Percentiles rank a stretch among this genome's conserved stretches.
phyloP scores from a whole-genome alignment of 495 filamentous ascomycete genomes.

The Hypoxylon rickii region DNA sequence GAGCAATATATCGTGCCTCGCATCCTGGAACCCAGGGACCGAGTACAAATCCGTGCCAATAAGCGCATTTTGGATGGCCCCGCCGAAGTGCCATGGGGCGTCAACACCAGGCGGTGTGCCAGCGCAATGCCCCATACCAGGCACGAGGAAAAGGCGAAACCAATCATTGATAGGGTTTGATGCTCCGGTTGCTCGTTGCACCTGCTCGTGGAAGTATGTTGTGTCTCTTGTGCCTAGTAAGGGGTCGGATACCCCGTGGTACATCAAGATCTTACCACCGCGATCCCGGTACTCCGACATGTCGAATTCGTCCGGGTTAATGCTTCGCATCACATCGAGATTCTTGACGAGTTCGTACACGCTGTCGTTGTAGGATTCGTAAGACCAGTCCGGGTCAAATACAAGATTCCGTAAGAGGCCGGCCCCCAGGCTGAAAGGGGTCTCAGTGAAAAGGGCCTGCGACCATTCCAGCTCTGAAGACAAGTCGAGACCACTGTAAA shows the following conservation, averaged over 20 bases:
- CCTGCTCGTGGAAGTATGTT: constrained; percentile 47
- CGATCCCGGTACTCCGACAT: constrained; percentile 47
- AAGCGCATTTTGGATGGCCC: constrained; percentile 32
- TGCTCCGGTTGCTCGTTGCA: constrained; percentile 13
- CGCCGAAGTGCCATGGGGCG: constrained; percentile 48
- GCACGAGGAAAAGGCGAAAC: constrained; percentile 42
- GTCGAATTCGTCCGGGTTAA: constrained; percentile 52
- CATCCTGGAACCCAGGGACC: constrained; percentile 49
- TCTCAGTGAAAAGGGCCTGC: background rate
- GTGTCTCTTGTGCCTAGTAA: constrained; percentile 47
- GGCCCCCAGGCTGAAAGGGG: constrained; percentile 34
- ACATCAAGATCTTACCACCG: constrained; percentile 60
- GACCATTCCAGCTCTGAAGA: constrained; percentile 42
- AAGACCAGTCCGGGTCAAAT: constrained; percentile 43
- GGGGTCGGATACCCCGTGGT: constrained; percentile 58
- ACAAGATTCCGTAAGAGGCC: constrained; percentile 45
- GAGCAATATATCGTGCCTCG: constrained; percentile 51
- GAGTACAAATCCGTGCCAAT: constrained; percentile 29
- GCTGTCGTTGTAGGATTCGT: constrained; percentile 36
- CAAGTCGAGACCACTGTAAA: constrained; percentile 52
- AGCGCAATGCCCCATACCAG: constrained; percentile 46
- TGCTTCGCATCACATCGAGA: constrained; percentile 17
- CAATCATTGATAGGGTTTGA: constrained; percentile 31
- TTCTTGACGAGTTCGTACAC: constrained; percentile 26
- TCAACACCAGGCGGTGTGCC: constrained; percentile 31